Base-by-base conservation (phyloP, 257 asterid species). In the Lycium ferocissimum region DNA sequence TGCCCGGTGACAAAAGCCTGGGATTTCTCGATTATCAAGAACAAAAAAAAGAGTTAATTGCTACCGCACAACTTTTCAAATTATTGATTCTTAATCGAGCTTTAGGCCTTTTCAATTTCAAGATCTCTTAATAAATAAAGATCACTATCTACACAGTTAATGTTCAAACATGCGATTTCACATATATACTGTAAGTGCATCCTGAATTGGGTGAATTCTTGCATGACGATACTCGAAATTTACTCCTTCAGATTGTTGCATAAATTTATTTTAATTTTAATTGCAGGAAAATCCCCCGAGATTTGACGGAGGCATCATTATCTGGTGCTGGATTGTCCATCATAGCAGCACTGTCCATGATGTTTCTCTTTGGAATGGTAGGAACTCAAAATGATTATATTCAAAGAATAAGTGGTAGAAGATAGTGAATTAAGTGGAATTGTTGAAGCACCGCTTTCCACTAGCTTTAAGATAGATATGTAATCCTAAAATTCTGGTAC, bases 261-360 rank as follows among this genome's bases (percentile, higher is more conserved):
- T 58, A 17, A 63, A 13, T 18, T 61, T 57, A 18, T 18, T 58
- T 65, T 81, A 33, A 9, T 26, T 84, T 83, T 87, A 58, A 85
- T 85, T 91, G 86, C 98, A 96, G 99, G 91, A 96, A 96, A 91
- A 93, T 91, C 37, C 96, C 98, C 7, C 91, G 98, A 83, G 96
- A 94, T 87, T 91, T 96, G 93, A 96, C 97, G 3, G 98, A 96
- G 88, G 97, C 99, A 84, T 96, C 97, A 14, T 80, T 96, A 79
- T 93, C 98, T 45, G 99, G 98, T 86, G 98, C 98, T 91, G 98
- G 98, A 62, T 84, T 96, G 92, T 94, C 99, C 88, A 92, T 96
- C 62, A 22, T 92, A 83, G 99, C 98, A 59, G 97, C 98, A 82
- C 79, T 96, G 79, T 88, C 85, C 85, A 94, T 96, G 98, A 87